phyloP scores from a whole-genome alignment of 495 filamentous ascomycete genomes.

The Pyrenula aspistea region DNA sequence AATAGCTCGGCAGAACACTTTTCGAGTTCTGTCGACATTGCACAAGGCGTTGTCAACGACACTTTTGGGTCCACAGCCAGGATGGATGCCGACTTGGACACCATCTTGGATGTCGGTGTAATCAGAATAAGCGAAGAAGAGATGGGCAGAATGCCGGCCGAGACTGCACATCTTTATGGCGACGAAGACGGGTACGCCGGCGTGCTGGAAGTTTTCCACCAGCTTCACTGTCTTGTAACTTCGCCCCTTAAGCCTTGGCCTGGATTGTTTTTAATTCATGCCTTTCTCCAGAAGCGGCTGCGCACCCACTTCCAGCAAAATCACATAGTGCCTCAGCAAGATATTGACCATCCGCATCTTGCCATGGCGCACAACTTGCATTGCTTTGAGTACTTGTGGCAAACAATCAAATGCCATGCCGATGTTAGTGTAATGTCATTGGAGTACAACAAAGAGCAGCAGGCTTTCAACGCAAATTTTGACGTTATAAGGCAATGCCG shows the following conservation, averaged over 20 bases:
- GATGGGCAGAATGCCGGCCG: slow-evolving; percentile 1
- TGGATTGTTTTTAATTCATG: no score
- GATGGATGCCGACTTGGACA: slow-evolving; percentile 1
- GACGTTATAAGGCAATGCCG: slow-evolving; percentile 1
- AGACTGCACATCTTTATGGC: slow-evolving; percentile 1
- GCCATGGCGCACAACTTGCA: slow-evolving; percentile 1
- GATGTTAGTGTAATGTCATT: background rate
- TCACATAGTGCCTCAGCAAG: background rate
- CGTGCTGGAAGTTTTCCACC: slow-evolving; percentile 2
- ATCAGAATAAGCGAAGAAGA: slow-evolving; percentile 2
- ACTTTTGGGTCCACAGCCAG: background rate
- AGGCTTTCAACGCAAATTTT: slow-evolving; percentile 3
- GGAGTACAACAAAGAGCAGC: background rate
- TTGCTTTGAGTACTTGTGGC: slow-evolving; percentile 4
- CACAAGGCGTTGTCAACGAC: background rate
- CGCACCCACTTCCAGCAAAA: slow-evolving; percentile 2
- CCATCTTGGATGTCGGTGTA: slow-evolving; percentile 1
- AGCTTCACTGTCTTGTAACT: background rate
- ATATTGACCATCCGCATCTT: background rate
- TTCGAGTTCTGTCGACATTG: background rate
- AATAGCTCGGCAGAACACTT: background rate
- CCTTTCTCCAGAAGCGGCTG: background rate
- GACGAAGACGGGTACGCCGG: slow-evolving; percentile 1
- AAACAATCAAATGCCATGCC: slow-evolving; percentile 3
- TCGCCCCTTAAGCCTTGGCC: no score